Evolutionary conservation across 2,329 filamentous ascomycete genomes (phyloP), one percentile per base, ranked within the genome.

Genomic region (Penicillium olsonii): DNA sequence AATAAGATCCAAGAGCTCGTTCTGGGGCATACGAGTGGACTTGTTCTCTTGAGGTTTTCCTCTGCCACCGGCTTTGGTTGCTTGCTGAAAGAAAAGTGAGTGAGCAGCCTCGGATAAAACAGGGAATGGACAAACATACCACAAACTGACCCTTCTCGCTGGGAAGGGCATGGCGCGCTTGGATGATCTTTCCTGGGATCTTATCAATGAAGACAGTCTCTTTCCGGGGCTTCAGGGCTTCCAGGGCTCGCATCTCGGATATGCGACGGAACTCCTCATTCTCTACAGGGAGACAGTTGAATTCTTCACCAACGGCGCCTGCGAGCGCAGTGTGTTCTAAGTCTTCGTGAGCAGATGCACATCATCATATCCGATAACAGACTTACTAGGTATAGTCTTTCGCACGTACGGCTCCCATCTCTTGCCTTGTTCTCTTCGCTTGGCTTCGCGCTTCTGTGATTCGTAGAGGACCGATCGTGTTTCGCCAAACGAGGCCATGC

Each of bases 21-120:
- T 87, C 70, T 92, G 85, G 37, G 90, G 86, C 73, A 97, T 92
- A 73, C 94, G 92, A 27, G 90, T 88, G 22, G 89, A 87, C 77
- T 97, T 96, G 73, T 90, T 86, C 61, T 89, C 86, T 68, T 83
- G 81, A 5, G 82, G 75, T 61, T 73, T 70, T 57, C 66, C 53
- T 54, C 74, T 72, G 64, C 85, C 79, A 64, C 85, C 79, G 53
- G 79, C 74, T 68, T 84, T 82, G 62, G 74, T 70, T 42, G 68
- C 67, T 74, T 76, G 67, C 69, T 73, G 42, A 56, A 49, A n/a
- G 55, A 20, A 61, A 49, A 48, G 56, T 61, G 35, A 74, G 56
- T 43, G 45, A 37, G 49, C 26, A 41, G 37, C 24, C 53, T 42
- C 5, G 4, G 45, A 50, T 19, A 17, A 18, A 26, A 17, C 11